Conservation (phyloP, 2,329 filamentous ascomycete species). For the Metarhizium sp. region DNA sequence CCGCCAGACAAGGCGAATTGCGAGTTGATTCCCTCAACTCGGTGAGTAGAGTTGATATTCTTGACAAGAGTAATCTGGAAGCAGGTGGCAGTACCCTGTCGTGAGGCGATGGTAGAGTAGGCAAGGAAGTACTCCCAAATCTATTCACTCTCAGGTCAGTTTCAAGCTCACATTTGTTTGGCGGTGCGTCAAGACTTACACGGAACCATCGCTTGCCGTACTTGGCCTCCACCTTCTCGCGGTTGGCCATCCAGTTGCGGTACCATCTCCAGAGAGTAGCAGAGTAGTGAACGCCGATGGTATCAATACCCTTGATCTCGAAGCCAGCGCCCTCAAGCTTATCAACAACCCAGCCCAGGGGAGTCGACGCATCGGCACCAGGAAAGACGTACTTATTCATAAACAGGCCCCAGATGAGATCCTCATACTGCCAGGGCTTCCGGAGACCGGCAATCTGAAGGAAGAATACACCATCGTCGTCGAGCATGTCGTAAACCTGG, state of each 20-base stretch:
- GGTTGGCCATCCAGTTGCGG: slow-evolving; percentile 94
- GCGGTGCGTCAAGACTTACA: slow-evolving; percentile 40
- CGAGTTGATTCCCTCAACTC: slow-evolving; percentile 63
- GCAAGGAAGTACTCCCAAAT: slow-evolving; percentile 94
- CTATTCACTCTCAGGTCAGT: slow-evolving; percentile 25
- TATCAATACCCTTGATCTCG: slow-evolving; percentile 87
- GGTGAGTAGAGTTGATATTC: slow-evolving; percentile 86
- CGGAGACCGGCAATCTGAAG: slow-evolving; percentile 90
- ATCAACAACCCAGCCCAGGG: slow-evolving; percentile 78
- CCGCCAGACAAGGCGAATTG: slow-evolving; percentile 65
- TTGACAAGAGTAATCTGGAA: slow-evolving; percentile 85
- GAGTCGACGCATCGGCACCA: slow-evolving; percentile 89
- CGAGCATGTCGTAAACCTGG: slow-evolving; percentile 90
- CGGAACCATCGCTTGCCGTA: slow-evolving; percentile 95
- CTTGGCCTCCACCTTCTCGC: slow-evolving; percentile 86
- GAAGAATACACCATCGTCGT: slow-evolving; percentile 94
- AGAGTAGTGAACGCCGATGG: slow-evolving; percentile 92
- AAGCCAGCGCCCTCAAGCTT: slow-evolving; percentile 62
- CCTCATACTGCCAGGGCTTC: slow-evolving; percentile 95
- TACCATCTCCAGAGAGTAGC: slow-evolving; percentile 98
- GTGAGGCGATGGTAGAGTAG: slow-evolving; percentile 74
- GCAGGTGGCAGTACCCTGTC: slow-evolving; percentile 79
- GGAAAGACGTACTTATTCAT: slow-evolving; percentile 99
- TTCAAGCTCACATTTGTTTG: not conserved
- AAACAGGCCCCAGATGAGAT: slow-evolving; percentile 95